phyloP scores from a whole-genome alignment of 2,329 filamentous ascomycete genomes.

The Didymella glomerata region DNA sequence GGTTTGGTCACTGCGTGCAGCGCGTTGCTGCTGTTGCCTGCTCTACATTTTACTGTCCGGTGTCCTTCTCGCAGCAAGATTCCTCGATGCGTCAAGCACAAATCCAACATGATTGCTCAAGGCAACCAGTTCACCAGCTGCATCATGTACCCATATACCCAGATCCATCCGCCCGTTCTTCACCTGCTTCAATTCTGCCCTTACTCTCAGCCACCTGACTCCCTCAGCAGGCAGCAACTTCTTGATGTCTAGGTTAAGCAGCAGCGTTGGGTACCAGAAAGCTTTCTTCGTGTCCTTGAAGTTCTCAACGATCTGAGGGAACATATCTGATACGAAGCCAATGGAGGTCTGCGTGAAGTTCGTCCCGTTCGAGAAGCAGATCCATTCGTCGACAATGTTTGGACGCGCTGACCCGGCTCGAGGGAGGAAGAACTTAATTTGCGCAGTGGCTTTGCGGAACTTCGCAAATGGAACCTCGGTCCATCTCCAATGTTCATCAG shows the following conservation, averaged over 20 bases:
- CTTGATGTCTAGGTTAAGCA: conserved; percentile 80
- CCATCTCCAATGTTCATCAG: conserved; percentile 61
- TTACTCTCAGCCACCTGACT: conserved; percentile 74
- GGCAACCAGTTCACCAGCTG: conserved; percentile 69
- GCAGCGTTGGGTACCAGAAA: conserved; percentile 79
- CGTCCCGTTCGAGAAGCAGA: conserved; percentile 66
- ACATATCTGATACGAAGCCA: conserved; percentile 73
- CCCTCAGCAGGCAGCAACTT: conserved; percentile 72
- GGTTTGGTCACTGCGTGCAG: neutral
- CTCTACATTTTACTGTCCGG: conserved; percentile 48
- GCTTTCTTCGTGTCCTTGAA: conserved; percentile 47
- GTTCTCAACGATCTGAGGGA: conserved; percentile 70
- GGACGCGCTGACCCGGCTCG: conserved; percentile 53
- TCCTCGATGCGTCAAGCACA: conserved; percentile 70
- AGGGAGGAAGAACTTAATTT: conserved; percentile 63
- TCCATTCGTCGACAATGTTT: conserved; percentile 70
- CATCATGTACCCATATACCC: conserved; percentile 73
- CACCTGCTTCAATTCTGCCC: conserved; percentile 71
- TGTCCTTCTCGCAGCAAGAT: conserved; percentile 62
- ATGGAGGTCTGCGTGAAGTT: conserved; percentile 71
- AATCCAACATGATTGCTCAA: conserved; percentile 73
- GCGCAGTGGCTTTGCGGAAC: conserved; percentile 60
- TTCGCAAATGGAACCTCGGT: conserved; percentile 55
- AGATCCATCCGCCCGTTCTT: conserved; percentile 77
- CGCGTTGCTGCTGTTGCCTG: neutral